Conservation (phyloP, 352 stramenopile species). For the Paralagenidium karlingii region DNA sequence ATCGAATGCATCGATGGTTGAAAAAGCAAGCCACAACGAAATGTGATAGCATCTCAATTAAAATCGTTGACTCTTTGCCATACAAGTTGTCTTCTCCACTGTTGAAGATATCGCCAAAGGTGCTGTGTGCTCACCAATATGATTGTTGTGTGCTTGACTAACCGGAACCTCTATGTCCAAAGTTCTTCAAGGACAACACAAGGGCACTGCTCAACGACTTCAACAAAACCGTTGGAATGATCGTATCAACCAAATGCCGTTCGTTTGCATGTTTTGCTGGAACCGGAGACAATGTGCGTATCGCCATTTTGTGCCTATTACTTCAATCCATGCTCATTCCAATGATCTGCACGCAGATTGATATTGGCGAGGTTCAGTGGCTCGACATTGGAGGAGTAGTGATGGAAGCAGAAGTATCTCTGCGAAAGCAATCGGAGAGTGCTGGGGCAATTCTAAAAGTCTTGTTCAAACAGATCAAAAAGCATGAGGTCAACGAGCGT, state of each 20-base stretch:
- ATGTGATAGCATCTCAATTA: not conserved
- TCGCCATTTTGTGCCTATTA: slow-evolving; percentile 2
- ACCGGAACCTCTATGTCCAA: slow-evolving; percentile 2
- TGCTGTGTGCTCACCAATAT: slow-evolving; percentile 1
- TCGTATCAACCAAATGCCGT: slow-evolving; percentile 9
- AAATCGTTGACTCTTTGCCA: slow-evolving; percentile 8
- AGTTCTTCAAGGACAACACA: slow-evolving; percentile 15
- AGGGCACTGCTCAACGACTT: slow-evolving; percentile 16
- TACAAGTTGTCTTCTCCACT: slow-evolving; percentile 6
- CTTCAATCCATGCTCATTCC: no score
- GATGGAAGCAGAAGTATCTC: slow-evolving; percentile 14
- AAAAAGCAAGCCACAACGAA: slow-evolving; percentile 6
- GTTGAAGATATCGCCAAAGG: slow-evolving; percentile 13
- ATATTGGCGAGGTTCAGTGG: slow-evolving; percentile 7
- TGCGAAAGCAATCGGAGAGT: no score
- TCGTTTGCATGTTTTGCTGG: slow-evolving; percentile 1
- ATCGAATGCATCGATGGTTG: slow-evolving; percentile 12
- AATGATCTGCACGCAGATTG: slow-evolving; percentile 3
- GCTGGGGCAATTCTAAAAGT: no score
- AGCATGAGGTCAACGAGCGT: no score
- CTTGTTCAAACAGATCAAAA: no score
- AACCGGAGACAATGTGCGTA: not conserved
- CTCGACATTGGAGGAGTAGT: slow-evolving; percentile 13
- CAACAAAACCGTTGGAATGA: slow-evolving; percentile 12
- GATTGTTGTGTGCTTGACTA: not conserved